Percentiles rank a stretch among this genome's conserved stretches.
Evolutionary conservation across 2,329 filamentous ascomycete genomes (phyloP).

Genomic region (Stemphylium vesicarium): DNA sequence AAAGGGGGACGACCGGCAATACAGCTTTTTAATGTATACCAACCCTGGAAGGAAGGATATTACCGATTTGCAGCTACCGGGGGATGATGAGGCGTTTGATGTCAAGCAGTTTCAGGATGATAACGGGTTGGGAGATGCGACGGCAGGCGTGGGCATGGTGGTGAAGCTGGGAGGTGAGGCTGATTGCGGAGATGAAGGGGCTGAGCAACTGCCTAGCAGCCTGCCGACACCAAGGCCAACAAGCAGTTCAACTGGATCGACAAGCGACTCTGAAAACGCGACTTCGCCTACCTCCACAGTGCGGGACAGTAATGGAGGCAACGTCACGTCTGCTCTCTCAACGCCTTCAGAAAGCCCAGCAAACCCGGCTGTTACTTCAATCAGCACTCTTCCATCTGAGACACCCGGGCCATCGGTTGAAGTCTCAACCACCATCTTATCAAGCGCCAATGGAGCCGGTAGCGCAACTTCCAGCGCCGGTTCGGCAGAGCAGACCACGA

Average conservation of each 20-base stretch:
- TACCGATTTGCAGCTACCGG: constrained; percentile 31
- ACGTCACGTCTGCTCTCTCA: background rate
- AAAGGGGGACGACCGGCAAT: constrained; percentile 39
- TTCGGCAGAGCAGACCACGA: constrained; percentile 19
- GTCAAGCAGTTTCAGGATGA: constrained; percentile 37
- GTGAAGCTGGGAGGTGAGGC: constrained; percentile 41
- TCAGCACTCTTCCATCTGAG: background rate
- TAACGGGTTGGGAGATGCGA: constrained; percentile 36
- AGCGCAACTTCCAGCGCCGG: constrained; percentile 9
- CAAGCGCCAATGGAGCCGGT: constrained; percentile 1
- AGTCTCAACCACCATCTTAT: constrained; percentile 8
- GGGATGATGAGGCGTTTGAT: constrained; percentile 35
- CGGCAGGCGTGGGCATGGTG: constrained; percentile 43
- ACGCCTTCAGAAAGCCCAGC: background rate
- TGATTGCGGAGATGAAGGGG: constrained; percentile 18
- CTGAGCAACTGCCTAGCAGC: constrained; percentile 12
- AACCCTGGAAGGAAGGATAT: constrained; percentile 35
- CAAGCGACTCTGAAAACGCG: background rate
- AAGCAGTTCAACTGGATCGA: constrained; percentile 1
- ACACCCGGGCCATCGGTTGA: background rate
- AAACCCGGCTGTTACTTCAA: background rate
- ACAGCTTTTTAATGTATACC: constrained; percentile 42
- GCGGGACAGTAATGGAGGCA: background rate
- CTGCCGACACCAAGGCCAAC: constrained; percentile 8
- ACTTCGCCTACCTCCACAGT: background rate